A percentile compares a stretch with the other conserved stretches of the same genome.
Conservation (phyloP, 176 grass and related monocot genomes). For the Aegilops speltoides region DNA sequence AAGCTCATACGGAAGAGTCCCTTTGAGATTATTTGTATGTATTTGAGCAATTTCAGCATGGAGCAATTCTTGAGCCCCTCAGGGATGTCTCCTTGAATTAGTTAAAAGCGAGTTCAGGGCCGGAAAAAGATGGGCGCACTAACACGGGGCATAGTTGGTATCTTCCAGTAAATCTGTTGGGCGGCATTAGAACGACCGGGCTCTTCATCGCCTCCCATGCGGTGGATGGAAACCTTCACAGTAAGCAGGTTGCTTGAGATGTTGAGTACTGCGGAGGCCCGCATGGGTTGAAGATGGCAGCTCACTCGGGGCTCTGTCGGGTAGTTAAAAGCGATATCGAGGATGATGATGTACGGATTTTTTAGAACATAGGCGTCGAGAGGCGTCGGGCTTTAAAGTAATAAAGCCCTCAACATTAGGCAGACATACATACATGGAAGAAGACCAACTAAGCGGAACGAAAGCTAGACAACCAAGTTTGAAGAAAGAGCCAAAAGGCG, state of each 20-base stretch:
- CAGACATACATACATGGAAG: no score
- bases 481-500: no score
- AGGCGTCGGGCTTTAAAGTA: no score
- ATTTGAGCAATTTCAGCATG: slow-evolving; percentile 2
- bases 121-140: neutral
- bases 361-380: no score
- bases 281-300: slow-evolving; percentile 13
- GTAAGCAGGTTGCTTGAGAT: slow-evolving; percentile 44
- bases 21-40: slow-evolving; percentile 40
- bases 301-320: slow-evolving; percentile 5
- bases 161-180: slow-evolving; percentile 41
- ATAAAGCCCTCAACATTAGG: no score
- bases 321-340: slow-evolving; percentile 52
- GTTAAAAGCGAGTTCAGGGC: slow-evolving; percentile 46
- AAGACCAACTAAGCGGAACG: no score
- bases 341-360: neutral
- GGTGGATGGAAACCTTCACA: slow-evolving; percentile 13
- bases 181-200: slow-evolving; percentile 30
- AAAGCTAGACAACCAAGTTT: no score
- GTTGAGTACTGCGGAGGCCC: slow-evolving; percentile 36
- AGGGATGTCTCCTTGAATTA: slow-evolving; percentile 26
- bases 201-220: slow-evolving; percentile 29
- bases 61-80: slow-evolving; percentile 35
- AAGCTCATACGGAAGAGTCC: slow-evolving; percentile 34
- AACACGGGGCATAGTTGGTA: slow-evolving; percentile 17